Base-by-base conservation (phyloP, 2,329 filamentous ascomycete species). In the Ophiostoma ulmi region DNA sequence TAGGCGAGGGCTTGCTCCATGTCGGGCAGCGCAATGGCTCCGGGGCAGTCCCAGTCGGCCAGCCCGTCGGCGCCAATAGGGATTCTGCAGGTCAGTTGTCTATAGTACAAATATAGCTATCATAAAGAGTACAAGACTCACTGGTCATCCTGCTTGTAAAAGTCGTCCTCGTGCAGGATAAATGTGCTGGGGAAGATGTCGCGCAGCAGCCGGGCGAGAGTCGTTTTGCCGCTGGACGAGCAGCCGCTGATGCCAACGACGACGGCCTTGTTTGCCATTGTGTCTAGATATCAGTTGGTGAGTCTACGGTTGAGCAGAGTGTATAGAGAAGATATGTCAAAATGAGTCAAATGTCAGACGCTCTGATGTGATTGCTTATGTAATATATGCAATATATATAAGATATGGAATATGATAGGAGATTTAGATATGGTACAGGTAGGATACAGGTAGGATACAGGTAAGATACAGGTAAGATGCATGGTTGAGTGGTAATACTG, bases 131-230 rank as follows among this genome's bases (percentile, higher is more conserved):
- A 14, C 20, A 36, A 11, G 11, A 80, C 85, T 77, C 76, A 92
- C 86, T 93, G 85, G 39, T 85, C 81, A 78, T 98, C 94, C 0
- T 91, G 84, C 74, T 88, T 89, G 82, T 97, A 99, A 78, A 98
- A 99, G 80, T 99, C 95, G 81, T 99, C 95, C 78, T 97, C 89
- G 79, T 99, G 95, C 31, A 99, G 85, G 76, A 98, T 91, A 77
- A 93, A 94, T 20, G 88, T 85, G 74, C 85, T 83, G 10, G 89
- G 89, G 76, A 97, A 93, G 74, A 97, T 89, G 77, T 92, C 88
- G 72, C 93, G 89, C 22, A 99, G 84, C 14, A 97, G 85, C 2
- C 94, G 88, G 26, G 93, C 91, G 17, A 99, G 86, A 2, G 95
- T 98, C 2, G 95, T 98, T 83, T 99, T 99, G 72, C 95, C 95